Percentiles rank a stretch among this genome's conserved stretches.
phyloP scores from a whole-genome alignment of 2,329 filamentous ascomycete species.

The Arthrinium phaeospermum region DNA sequence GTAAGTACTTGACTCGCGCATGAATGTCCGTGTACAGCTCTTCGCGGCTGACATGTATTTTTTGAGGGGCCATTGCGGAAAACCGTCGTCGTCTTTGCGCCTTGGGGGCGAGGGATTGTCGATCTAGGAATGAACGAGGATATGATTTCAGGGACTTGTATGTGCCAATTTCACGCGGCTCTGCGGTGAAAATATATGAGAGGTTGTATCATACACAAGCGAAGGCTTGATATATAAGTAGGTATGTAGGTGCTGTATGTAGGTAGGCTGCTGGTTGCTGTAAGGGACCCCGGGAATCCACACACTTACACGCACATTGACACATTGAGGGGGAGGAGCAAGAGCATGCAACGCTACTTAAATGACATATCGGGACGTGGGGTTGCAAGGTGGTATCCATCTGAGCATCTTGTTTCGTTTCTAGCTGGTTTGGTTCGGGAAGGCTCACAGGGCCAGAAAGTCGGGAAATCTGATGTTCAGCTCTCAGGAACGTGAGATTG shows the following conservation, averaged over 20 bases:
- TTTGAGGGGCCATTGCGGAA: conserved; percentile 25
- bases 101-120: neutral
- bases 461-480: conserved; percentile 13
- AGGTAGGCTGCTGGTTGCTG: neutral
- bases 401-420: conserved; percentile 16
- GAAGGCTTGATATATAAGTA: neutral
- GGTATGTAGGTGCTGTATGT: neutral
- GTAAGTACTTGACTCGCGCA: conserved; percentile 72
- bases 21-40: conserved; percentile 75
- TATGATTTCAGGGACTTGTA: neutral
- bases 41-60: conserved; percentile 70
- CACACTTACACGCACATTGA: neutral
- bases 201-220: neutral
- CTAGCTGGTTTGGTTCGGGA: neutral
- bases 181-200: neutral
- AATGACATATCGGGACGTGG: conserved; percentile 2
- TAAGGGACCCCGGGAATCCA: conserved; percentile 4
- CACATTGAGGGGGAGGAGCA: neutral
- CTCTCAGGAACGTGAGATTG: neutral
- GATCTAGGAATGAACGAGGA: neutral
- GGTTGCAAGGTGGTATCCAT: conserved; percentile 12
- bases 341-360: conserved; percentile 7
- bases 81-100: neutral
- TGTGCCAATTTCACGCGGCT: neutral
- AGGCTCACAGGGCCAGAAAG: neutral